Evolutionary conservation across 2,329 filamentous ascomycete genomes (phyloP).

Genomic region (Aspergillus neotritici): DNA sequence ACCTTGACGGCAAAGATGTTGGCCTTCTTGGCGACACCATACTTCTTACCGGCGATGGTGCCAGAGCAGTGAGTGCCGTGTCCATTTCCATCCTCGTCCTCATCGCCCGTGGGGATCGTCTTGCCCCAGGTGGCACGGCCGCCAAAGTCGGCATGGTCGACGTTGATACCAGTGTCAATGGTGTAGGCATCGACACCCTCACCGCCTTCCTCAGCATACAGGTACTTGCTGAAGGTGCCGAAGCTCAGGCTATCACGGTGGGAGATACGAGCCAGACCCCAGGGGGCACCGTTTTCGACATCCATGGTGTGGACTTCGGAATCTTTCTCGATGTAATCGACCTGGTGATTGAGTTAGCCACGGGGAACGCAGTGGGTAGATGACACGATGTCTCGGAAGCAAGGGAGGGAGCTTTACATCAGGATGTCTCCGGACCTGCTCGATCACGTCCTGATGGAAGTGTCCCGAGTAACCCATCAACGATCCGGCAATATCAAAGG

Average conservation of each 20-base stretch:
- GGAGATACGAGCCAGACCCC: slow-evolving; percentile 97
- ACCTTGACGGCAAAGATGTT: slow-evolving; percentile 97
- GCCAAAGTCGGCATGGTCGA: slow-evolving; percentile 92
- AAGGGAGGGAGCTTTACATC: slow-evolving; percentile 67
- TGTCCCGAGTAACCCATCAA: slow-evolving; percentile 93
- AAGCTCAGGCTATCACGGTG: slow-evolving; percentile 85
- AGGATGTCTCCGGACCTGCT: slow-evolving; percentile 88
- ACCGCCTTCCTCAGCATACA: slow-evolving; percentile 81
- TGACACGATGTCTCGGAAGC: neutral
- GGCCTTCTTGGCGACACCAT: slow-evolving; percentile 99
- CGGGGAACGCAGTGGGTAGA: neutral
- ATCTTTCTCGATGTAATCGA: slow-evolving; percentile 95
- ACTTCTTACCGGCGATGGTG: slow-evolving; percentile 96
- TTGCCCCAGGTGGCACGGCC: slow-evolving; percentile 94
- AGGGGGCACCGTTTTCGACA: slow-evolving; percentile 88
- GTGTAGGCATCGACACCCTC: slow-evolving; percentile 99
- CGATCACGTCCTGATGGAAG: slow-evolving; percentile 88
- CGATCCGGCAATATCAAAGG: slow-evolving; percentile 78
- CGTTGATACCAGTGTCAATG: slow-evolving; percentile 95
- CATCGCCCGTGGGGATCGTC: slow-evolving; percentile 82
- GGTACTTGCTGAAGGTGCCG: slow-evolving; percentile 95
- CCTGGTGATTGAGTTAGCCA: slow-evolving; percentile 48
- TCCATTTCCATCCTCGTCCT: slow-evolving; percentile 89
- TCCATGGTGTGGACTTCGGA: slow-evolving; percentile 80
- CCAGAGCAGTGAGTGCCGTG: slow-evolving; percentile 99